These are phyloP conservation scores for Leucocoprinus sp. DNA, from an alignment of 768 basidiomycete genomes.

Conservation along the genomic window DNA sequence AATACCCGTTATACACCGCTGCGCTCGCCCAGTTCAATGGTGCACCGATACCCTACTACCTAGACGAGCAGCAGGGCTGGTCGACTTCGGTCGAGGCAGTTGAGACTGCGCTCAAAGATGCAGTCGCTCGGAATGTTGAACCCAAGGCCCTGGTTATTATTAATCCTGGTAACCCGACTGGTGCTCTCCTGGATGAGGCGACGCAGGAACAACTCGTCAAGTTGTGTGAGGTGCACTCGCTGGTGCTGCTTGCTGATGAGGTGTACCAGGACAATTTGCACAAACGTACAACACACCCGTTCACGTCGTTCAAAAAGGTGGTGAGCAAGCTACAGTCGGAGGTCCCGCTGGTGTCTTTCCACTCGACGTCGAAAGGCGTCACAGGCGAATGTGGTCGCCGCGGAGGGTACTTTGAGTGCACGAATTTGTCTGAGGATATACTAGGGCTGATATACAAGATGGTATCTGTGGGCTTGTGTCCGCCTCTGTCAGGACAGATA, in stretches of 20 bases:
- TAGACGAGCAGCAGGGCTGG: conserved; percentile 80
- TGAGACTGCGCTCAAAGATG: conserved; percentile 56
- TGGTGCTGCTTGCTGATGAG: conserved; percentile 93
- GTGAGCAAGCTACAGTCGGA: conserved; percentile 59
- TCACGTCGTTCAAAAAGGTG: conserved; percentile 91
- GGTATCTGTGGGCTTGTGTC: conserved; percentile 84
- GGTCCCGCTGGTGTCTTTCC: conserved; percentile 87
- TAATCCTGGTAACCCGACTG: conserved; percentile 98
- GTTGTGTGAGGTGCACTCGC: conserved; percentile 74
- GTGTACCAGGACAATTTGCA: conserved; percentile 98
- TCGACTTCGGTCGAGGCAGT: conserved; percentile 67
- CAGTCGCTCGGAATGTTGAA: conserved; percentile 47
- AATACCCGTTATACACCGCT: conserved; percentile 97
- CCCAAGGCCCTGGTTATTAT: conserved; percentile 91
- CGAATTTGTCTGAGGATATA: conserved; percentile 71
- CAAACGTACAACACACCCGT: conserved; percentile 53
- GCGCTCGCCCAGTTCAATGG: conserved; percentile 82
- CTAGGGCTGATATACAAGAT: conserved; percentile 93
- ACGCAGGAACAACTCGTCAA: conserved; percentile 74
- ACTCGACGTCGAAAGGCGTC: conserved; percentile 96
- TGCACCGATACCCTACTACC: conserved; percentile 78
- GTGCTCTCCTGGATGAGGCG: conserved; percentile 62
- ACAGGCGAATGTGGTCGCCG: conserved; percentile 95
- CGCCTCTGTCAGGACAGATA: conserved; percentile 85
- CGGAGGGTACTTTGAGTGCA: conserved; percentile 93